Evolutionary conservation across 1,284 basidiomycete genomes (phyloP), one percentile per base, ranked within the genome.

Genomic region (Tetrapyrgos nigripes): DNA sequence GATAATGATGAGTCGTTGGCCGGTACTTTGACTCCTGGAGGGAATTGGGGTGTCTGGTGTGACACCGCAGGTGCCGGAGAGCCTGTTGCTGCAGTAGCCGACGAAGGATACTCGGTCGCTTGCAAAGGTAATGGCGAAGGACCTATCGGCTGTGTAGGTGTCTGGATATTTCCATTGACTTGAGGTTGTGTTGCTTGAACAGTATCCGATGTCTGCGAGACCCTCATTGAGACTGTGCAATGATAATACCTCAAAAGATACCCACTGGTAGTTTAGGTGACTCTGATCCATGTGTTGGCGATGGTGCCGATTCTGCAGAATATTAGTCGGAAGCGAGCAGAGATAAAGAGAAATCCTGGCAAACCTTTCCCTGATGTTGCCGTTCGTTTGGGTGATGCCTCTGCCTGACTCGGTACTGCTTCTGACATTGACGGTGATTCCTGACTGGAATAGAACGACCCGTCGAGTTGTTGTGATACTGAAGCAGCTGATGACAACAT

Each of bases 401-500:
- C 82, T 52, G 76, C 81, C 46, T 83, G 81, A 63, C 80, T 81
- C 37, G 83, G 79, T 23, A 83, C 78, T 49, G 88, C 87, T 67
- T 92, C 89, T 48, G 89, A 90, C 58, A 91, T 70, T 59, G 85
- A 83, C 55, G 89, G 89, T 13, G 91, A 92, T 62, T 86, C 83
- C 72, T 81, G 83, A 50, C 79, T 84, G 62, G 83, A 90, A 68
- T 88, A 87, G 62, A 89, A 82, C n/a, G 87, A 89, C 52, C 83
- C 83, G 64, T 92, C 89, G 6, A 80, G 83, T 58, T 83, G 88
- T 66, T 87, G 84, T 58, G 91, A 91, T 53, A 78, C 83, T 53
- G 91, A 91, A 23, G 90, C 86, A 19, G 88, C 83, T 24, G 90
- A 89, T 9, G 91, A 90, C 47, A 92, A 68, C 77, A 92, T 85